A percentile compares a stretch with the other conserved stretches of the same genome.
Conservation (phyloP, 306 rosid genomes). For the Rosa chinensis region DNA sequence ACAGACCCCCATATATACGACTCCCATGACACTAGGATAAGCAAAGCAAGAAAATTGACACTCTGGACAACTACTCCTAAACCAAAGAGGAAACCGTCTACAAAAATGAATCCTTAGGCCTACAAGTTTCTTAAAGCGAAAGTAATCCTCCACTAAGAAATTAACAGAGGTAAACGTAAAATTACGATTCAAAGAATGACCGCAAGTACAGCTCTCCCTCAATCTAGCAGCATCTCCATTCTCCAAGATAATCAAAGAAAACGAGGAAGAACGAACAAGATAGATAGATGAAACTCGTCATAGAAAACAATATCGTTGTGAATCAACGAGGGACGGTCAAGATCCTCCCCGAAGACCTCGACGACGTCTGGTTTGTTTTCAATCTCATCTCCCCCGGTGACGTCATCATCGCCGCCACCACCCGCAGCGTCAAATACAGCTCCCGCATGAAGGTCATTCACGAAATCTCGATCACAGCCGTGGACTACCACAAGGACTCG, state of each 20-base stretch:
- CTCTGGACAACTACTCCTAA: no score
- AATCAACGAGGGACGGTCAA: neutral
- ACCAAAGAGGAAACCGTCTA: neutral
- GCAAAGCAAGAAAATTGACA: no score
- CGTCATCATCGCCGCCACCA: neutral
- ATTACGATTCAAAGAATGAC: no score
- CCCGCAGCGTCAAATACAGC: neutral
- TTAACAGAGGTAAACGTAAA: no score
- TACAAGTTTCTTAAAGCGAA: no score
- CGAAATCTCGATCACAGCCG: neutral
- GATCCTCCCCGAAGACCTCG: constrained; percentile 1
- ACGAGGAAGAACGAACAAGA: neutral
- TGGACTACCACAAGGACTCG: neutral
- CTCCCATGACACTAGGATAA: no score
- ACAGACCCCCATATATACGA: no score
- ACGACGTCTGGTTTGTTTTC: neutral
- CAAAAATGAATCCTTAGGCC: neutral
- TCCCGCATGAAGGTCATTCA: neutral
- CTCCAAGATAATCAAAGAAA: no score
- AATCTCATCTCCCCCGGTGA: neutral
- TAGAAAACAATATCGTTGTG: neutral
- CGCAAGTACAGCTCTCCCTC: no score
- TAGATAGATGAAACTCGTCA: neutral
- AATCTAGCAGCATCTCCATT: neutral
- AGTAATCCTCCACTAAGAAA: no score